These are phyloP conservation scores for Didymella pomorum DNA, from an alignment of 2,329 filamentous ascomycete genomes.

Conservation along the genomic window DNA sequence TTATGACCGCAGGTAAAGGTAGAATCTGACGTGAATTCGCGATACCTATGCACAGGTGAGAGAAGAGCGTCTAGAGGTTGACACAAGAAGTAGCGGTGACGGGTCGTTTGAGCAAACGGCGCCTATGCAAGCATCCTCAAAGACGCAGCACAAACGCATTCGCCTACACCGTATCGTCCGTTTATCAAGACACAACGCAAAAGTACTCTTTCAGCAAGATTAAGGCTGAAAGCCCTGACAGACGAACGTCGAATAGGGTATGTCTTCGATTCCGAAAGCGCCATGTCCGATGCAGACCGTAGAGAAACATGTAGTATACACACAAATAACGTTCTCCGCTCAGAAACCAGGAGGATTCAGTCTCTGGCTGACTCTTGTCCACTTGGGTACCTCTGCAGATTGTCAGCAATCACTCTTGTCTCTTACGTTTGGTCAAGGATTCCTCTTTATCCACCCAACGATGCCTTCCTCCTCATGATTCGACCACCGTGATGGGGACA, in stretches of 20 bases:
- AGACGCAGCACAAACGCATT: background rate
- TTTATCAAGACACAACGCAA: background rate
- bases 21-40: background rate
- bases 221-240: background rate
- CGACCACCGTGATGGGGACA: background rate
- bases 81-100: background rate
- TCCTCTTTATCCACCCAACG: background rate
- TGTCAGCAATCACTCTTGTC: constrained; percentile 62
- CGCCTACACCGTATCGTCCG: background rate
- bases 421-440: background rate
- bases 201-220: background rate
- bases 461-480: background rate
- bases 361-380: constrained; percentile 94
- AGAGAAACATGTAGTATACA: constrained; percentile 42
- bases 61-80: background rate
- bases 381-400: constrained; percentile 70
- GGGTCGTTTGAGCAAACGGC: background rate
- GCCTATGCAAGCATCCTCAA: background rate
- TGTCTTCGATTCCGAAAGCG: constrained; percentile 22
- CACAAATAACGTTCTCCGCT: constrained; percentile 1
- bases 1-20: constrained; percentile 7
- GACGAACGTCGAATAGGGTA: constrained; percentile 1
- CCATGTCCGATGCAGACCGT: constrained; percentile 29
- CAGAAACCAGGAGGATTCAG: constrained; percentile 93
- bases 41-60: constrained; percentile 1